phyloP scores from a whole-genome alignment of 2,329 filamentous ascomycete genomes.

The Penicillium sp. region DNA sequence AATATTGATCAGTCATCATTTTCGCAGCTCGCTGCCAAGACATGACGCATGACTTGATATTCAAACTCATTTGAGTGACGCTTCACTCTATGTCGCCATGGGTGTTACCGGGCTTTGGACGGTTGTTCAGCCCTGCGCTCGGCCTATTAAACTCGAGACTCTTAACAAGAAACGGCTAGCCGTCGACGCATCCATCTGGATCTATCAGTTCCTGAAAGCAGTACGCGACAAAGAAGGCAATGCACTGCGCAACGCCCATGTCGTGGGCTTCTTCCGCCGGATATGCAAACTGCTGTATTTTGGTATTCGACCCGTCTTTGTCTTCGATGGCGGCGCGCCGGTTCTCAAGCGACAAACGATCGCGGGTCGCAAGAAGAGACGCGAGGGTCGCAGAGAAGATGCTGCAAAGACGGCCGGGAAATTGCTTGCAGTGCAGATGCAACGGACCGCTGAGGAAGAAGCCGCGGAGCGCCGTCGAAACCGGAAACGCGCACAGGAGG shows the following conservation, averaged over 20 bases:
- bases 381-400: slow-evolving; percentile 90
- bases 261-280: slow-evolving; percentile 95
- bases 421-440: slow-evolving; percentile 89
- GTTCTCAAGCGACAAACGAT: slow-evolving; percentile 88
- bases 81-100: slow-evolving; percentile 52
- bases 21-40: background rate
- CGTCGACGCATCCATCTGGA: slow-evolving; percentile 98
- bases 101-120: slow-evolving; percentile 98
- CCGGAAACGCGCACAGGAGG: slow-evolving; percentile 45
- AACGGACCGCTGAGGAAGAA: slow-evolving; percentile 82
- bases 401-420: slow-evolving; percentile 86
- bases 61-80: background rate
- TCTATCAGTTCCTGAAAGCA: slow-evolving; percentile 98
- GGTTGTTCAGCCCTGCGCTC: slow-evolving; percentile 88
- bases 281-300: slow-evolving; percentile 98
- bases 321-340: slow-evolving; percentile 95
- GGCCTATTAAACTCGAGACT: slow-evolving; percentile 92
- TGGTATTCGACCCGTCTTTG: slow-evolving; percentile 93
- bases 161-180: slow-evolving; percentile 94
- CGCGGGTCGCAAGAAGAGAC: slow-evolving; percentile 66
- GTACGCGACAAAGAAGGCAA: slow-evolving; percentile 98
- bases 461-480: slow-evolving; percentile 57
- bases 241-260: slow-evolving; percentile 88
- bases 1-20: slow-evolving; percentile 17
- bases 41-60: slow-evolving; percentile 1